phyloP scores from a whole-genome alignment of 352 stramenopile species.

The Globisporangium sylvaticum region DNA sequence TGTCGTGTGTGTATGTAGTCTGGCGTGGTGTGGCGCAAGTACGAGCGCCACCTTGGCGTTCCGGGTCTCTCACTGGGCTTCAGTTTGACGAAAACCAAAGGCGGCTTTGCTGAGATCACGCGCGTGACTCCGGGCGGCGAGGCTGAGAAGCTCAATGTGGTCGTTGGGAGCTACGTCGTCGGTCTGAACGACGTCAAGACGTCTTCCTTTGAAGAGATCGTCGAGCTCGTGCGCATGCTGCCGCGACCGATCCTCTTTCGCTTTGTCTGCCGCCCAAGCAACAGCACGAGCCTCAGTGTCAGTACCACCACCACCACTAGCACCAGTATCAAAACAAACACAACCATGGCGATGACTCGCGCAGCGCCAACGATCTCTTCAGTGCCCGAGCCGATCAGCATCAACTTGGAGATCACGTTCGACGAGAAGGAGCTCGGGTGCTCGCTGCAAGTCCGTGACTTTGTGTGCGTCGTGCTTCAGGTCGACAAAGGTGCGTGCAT shows the following conservation, averaged over 20 bases:
- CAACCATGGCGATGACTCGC: not conserved
- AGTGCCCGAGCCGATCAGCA: constrained; percentile 51
- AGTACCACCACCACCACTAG: not conserved
- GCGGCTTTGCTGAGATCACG: constrained; percentile 67
- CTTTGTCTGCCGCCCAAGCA: constrained; percentile 50
- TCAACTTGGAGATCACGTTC: constrained; percentile 57
- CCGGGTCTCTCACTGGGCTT: constrained; percentile 51
- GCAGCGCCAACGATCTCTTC: constrained; percentile 42
- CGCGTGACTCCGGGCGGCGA: constrained; percentile 51
- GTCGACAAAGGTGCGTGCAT: constrained; percentile 38
- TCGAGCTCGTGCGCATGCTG: constrained; percentile 45
- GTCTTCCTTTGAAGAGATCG: constrained; percentile 69
- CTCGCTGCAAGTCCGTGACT: constrained; percentile 40
- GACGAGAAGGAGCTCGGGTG: constrained; percentile 59
- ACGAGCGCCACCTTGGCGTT: constrained; percentile 49
- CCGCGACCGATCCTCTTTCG: constrained; percentile 60
- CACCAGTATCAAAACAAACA: not conserved
- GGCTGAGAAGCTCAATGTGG: constrained; percentile 53
- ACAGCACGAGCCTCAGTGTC: not conserved
- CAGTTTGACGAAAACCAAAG: constrained; percentile 63
- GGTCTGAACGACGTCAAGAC: constrained; percentile 56
- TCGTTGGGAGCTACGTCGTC: constrained; percentile 74
- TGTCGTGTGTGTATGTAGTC: constrained; percentile 15
- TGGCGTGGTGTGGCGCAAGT: constrained; percentile 50
- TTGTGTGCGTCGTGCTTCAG: constrained; percentile 54